phyloP scores from a whole-genome alignment of 208 protist species.

The Angomonas desouzai region DNA sequence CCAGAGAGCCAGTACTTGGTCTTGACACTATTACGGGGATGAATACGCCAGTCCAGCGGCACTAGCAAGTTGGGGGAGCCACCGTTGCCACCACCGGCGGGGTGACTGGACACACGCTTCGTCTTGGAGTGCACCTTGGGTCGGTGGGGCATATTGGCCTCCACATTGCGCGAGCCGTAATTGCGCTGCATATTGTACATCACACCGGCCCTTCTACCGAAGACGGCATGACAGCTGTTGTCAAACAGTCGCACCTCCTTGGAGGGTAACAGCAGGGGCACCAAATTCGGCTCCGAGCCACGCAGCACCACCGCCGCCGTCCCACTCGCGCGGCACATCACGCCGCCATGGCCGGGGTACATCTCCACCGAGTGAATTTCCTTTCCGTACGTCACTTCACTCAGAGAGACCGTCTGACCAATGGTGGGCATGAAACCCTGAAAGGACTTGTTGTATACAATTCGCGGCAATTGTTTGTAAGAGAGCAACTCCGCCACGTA shows the following conservation, averaged over 20 bases:
- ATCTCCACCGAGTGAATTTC: constrained; percentile 90
- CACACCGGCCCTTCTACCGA: constrained; percentile 82
- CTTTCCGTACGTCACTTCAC: constrained; percentile 89
- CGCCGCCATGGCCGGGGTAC: constrained; percentile 87
- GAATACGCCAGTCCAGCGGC: constrained; percentile 89
- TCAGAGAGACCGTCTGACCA: constrained; percentile 83
- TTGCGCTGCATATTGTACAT: constrained; percentile 89
- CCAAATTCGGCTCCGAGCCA: constrained; percentile 82
- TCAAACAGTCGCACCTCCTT: constrained; percentile 92
- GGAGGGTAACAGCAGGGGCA: constrained; percentile 86
- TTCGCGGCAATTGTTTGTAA: constrained; percentile 91
- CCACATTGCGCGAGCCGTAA: constrained; percentile 63
- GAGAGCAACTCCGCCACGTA: constrained; percentile 90
- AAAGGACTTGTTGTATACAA: constrained; percentile 87
- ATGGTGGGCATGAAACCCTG: constrained; percentile 85
- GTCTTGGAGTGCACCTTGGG: constrained; percentile 83
- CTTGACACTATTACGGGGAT: constrained; percentile 85
- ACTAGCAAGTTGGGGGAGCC: constrained; percentile 79
- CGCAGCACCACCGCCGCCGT: constrained; percentile 84
- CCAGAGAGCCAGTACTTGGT: constrained; percentile 92
- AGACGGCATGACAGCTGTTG: constrained; percentile 78
- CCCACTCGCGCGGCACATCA: constrained; percentile 79
- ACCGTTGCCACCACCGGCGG: constrained; percentile 86
- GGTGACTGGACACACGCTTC: constrained; percentile 84
- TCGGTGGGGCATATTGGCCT: constrained; percentile 80